These are phyloP conservation scores for Amaranthus hypochondriacus DNA, from an alignment of 148 eudicot species.

Conservation along the genomic window DNA sequence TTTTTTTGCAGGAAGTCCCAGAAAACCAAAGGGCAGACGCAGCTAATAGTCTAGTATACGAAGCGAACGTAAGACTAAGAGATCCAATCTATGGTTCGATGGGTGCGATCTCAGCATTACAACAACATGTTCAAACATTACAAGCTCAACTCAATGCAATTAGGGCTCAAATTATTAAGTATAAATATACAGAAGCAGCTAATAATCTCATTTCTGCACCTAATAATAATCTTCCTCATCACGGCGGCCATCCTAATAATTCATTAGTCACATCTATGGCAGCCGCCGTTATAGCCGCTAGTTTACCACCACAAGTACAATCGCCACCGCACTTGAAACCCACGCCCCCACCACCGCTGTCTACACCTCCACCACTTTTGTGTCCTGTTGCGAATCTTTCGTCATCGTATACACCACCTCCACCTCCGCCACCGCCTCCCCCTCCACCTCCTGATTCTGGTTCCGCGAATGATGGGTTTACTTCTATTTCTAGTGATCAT, in stretches of 20 bases:
- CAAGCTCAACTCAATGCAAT: constrained; percentile 54
- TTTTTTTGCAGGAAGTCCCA: constrained; percentile 50
- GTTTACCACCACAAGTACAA: constrained; percentile 17
- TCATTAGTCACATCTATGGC: constrained; percentile 11
- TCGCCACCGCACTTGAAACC: constrained; percentile 22
- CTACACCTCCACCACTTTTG: constrained; percentile 32
- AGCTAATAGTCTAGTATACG: constrained; percentile 84
- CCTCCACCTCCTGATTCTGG: constrained; percentile 3
- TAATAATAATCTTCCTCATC: not conserved
- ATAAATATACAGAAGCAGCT: constrained; percentile 66
- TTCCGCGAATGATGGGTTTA: constrained; percentile 31
- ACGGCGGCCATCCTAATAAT: not conserved
- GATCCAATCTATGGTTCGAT: constrained; percentile 91
- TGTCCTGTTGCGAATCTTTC: constrained; percentile 21
- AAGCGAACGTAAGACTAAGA: constrained; percentile 75
- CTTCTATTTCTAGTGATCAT: constrained; percentile 29
- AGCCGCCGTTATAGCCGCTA: constrained; percentile 9
- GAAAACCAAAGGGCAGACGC: constrained; percentile 73
- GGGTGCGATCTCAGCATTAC: constrained; percentile 83
- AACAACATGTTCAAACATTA: constrained; percentile 56
- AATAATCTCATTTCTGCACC: constrained; percentile 27
- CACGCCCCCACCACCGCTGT: constrained; percentile 29
- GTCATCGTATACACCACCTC: constrained; percentile 32
- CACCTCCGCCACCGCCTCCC: constrained; percentile 17
- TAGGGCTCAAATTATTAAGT: constrained; percentile 58